Base-by-base conservation (phyloP, 1,284 basidiomycete species). In the Ceraceosorus guamensis region DNA sequence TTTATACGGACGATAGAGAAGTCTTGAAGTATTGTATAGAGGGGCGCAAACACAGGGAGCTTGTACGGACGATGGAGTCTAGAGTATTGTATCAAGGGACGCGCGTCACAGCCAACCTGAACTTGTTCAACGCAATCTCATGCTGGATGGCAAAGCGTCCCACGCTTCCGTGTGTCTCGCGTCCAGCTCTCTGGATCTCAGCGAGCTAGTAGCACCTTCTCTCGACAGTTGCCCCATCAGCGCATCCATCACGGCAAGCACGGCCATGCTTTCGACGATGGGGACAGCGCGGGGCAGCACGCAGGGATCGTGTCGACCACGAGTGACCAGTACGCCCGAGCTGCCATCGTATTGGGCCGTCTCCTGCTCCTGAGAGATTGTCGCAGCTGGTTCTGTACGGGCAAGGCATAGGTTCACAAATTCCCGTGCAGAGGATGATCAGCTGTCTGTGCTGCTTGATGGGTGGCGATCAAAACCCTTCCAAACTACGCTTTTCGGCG, bases 251-350 rank as follows among this genome's bases (percentile, higher is more conserved):
- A 96, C 82, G 60, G 93, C 92, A 46, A 98, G 81, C 18, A 88
- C 87, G 0, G 93, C 91, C 95, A 99, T 98, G 1, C 90, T 85
- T 80, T 99, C 95, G 34, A 98, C 92, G 70, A 99, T 99, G 45
- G 95, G 92, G 24, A 99, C 91, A 6, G 95, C 95, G 45, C 82
- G 70, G 34, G 95, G 93, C 6, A 98, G 91, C 47, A 99, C 95
- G 75, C 95, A 99, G 10, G 95, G 93, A 77, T 97, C 92, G 78
- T 96, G 92, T 58, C 95, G 83, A 8, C 95, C 95, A 48, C 91
- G 83, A 31, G 93, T 88, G 37, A 89, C 90, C 47, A 99, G 83
- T 34, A 83, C 84, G 33, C 95, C 95, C 0, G 83, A 79, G 14
- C 86, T 87, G 39, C 95, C 95, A 70, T 92, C 86, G 79, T 99